Evolutionary conservation across 768 basidiomycete genomes (phyloP), one percentile per base, ranked within the genome.

Genomic region (Xerocomellus intermedius): DNA sequence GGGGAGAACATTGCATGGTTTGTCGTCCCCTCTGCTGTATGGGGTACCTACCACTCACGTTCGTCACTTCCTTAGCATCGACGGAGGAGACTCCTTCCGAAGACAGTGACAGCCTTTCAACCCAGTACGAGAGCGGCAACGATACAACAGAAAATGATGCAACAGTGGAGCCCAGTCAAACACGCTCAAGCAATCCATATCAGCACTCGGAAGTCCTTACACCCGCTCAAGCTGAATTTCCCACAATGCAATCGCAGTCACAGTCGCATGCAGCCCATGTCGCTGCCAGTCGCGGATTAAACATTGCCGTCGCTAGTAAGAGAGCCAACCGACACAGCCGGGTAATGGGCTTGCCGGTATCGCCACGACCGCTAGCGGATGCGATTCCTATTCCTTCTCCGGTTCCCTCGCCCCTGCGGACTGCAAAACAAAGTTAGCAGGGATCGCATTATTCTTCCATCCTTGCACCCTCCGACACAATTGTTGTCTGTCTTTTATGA

Each of bases 71-170:
- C 48, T 52, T 61, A 77, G 75, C 75, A 45, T 62, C 79, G 54
- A 68, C 79, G 43, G 85, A 88, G 50, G 90, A 89, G 57, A 75
- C 72, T 3, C 83, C 79, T 47, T 89, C 86, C 5, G 81, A 82
- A 48, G 89, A 89, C 48, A 82, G 80, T 36, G 91, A 91, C 48
- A 83, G 84, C 50, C 69, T 79, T 52, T 87, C 86, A 4, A 65
- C 82, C 22, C 80, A 83, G 39, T 88, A 89, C 48, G 89, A 88
- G 55, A 91, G 88, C 63, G 87, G 85, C 28, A 81, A 85, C 36
- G 90, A 91, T 61, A 82, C 82, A 17, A 82, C 82, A 22, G 88
- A 85, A 58, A 78, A 78, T 37, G 83, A 85, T 44, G 72, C 68
- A 19, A 78, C 77, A 38, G 66, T 73, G 24, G 81, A 82, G 52